Evolutionary conservation across 1,139 yeast genomes (phyloP), one percentile per base, ranked within the genome.

Genomic region (Scheffersomyces lignicola): DNA sequence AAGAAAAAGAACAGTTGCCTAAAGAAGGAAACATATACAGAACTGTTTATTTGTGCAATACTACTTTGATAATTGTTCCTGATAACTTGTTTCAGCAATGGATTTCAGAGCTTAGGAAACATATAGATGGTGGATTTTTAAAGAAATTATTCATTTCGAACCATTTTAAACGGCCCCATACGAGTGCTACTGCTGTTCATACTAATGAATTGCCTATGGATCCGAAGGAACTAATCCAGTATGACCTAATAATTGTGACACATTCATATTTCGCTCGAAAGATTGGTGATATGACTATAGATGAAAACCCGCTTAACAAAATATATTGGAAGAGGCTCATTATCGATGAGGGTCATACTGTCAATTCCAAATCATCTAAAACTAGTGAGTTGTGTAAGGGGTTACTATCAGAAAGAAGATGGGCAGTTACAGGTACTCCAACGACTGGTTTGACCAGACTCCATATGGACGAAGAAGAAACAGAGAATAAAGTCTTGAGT

Each of bases 371-470:
- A 34, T 55, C 68, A 2, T 69, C 84, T 2, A 62, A 73, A 37
- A 66, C 76, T 1, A 78, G 78, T 18, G 51, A 58, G 3, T 50
- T 76, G 26, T 78, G 84, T 23, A 65, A 63, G 28, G 57, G 60
- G 13, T 51, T 83, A 34, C 56, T 60, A 37, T 73, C 77, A 7
- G 89, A 83, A 49, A 62, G 87, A 34, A 65, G 76, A 41, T 83
- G 89, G 90, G 80, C 81, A 0, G 85, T 83, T 1, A 77, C 85
- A 0, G 89, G 90, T 21, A 83, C 89, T 0, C 89, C 89, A 2
- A 81, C 88, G 0, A 71, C 84, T 0, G 89, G 89, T 0, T 58
- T 82, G 39, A 80, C 87, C 0, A 71, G 71, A 31, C 52, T 81
- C 3, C 75, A 78, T 40, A 68, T 80, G 68, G 76, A 73, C 43